Evolutionary conservation across 1,284 basidiomycete genomes (phyloP), one percentile per base, ranked within the genome.

Genomic region (Mrakiaceae sp.): DNA sequence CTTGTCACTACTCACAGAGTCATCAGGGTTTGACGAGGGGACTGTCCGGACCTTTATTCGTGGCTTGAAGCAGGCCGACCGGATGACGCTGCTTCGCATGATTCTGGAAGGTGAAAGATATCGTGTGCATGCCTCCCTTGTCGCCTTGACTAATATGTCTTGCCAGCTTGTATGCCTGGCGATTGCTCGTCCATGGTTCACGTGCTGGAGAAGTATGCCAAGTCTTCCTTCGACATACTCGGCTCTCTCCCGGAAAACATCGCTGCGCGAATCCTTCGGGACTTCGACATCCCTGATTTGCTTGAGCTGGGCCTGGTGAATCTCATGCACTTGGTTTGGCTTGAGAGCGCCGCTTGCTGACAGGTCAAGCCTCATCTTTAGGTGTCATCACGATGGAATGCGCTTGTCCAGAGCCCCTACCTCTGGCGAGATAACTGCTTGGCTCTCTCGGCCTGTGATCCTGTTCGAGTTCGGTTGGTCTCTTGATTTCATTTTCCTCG

Each of bases 381-480:
- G 82, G 87, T 91, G 0, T 88, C 86, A 4, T 84, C 84, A 72
- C 84, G 83, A 68, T 92, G 88, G 85, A 82, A 85, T 63, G 76
- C 80, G 12, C 78, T 85, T 57, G 82, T 87, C 0, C 83, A 84
- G 60, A 80, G 85, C 67, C 87, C 88, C 3, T 82, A 82, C 0
- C 75, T 94, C 3, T 93, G 91, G 91, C 78, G 82, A 64, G 83
- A 83, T 68, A 86, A 90, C 70, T 88, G 86, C 70, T 72, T 90
- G 58, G 79, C 81, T 14, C 81, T 92, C 63, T 90, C 89, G 0
- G 80, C 82, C 6, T 83, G 81, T 16, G 90, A 92, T 70, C 87
- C 90, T 0, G 78, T 81, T 14, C 86, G 84, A 27, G 27, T 27
- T 27, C 27, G 27, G 27, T 27, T 27, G 2, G 27, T 27, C 27